A percentile compares a stretch with the other conserved stretches of the same genome.
Conservation (phyloP, 2,329 filamentous ascomycete genomes). For the Colletotrichum cordylinicola region DNA sequence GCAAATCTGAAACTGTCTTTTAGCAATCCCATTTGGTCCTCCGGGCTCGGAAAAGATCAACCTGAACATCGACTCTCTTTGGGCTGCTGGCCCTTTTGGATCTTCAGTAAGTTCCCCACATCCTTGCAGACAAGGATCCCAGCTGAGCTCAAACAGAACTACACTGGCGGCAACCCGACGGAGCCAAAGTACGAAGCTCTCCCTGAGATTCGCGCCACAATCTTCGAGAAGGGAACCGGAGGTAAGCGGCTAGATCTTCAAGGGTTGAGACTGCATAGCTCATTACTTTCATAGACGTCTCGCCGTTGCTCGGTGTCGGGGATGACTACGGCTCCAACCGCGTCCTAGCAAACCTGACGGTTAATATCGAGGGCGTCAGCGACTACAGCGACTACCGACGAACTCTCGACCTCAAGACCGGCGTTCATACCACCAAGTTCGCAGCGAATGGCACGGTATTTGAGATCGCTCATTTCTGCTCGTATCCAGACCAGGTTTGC, state of each 20-base stretch:
- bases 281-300: constrained; percentile 30
- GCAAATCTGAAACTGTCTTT: not conserved
- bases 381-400: constrained; percentile 41
- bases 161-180: constrained; percentile 52
- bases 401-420: constrained; percentile 47
- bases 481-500: constrained; percentile 43
- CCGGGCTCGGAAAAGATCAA: constrained; percentile 46
- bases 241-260: constrained; percentile 30
- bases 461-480: constrained; percentile 35
- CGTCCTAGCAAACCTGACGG: constrained; percentile 51
- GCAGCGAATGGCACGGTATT: constrained; percentile 40
- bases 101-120: constrained; percentile 31
- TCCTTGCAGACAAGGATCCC: rapidly evolving
- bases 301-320: constrained; percentile 41
- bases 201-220: constrained; percentile 47
- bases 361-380: constrained; percentile 38
- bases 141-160: constrained; percentile 33
- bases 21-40: constrained; percentile 47
- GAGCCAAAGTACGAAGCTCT: constrained; percentile 38
- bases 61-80: constrained; percentile 54
- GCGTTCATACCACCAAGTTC: constrained; percentile 41
- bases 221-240: constrained; percentile 56
- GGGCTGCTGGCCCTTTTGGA: constrained; percentile 56
- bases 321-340: constrained; percentile 50
- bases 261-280: rapidly evolving